Evolutionary conservation across 2,329 filamentous ascomycete species (phyloP), one percentile per base, ranked within the genome.

Genomic region (Cryphonectria naterciae): DNA sequence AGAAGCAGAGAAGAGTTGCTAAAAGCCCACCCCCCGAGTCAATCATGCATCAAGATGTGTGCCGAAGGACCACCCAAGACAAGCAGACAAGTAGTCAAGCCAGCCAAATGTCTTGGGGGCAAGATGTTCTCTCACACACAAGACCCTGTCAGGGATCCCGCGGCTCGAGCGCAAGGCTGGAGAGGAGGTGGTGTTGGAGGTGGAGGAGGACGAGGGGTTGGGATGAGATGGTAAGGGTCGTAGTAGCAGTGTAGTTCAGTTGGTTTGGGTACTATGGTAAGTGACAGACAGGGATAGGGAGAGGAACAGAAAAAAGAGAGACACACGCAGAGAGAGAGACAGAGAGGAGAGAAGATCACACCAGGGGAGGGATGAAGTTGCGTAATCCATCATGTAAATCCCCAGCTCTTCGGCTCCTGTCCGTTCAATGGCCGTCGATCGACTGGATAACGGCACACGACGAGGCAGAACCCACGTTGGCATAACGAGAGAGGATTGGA

Each of bases 41-140:
- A 32, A 32, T 32, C 32, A 32, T 71, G 67, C 49, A 71, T 69
- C 70, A 71, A 32, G 67, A 62, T 39, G 35, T 25, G 39, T 32
- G 32, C 37, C 37, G 37, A 43, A n/a, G 28, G 17, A 46, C 43
- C 43, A 15, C 17, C 17, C 22, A 63, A 41, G 35, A 28, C 35
- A 41, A 49, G 25, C 62, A 54, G 49, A 65, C 54, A 63, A 54
- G n/a, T 15, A 39, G 41, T 64, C 54, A 28, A 58, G 68, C 65
- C 46, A 66, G 68, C 66, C 66, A 71, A 68, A 58, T 52, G 66
- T 68, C 62, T 68, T 70, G 68, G 64, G 64, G 41, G n/a, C 39
- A 17, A 68, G 65, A 32, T 4, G 32, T 32, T 66, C 68, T 72
- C 65, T 68, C 65, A 62, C 65, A 62, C 65, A 70, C 65, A 32